Evolutionary conservation across 495 filamentous ascomycete genomes (phyloP).

Genomic region (Penicillium lividum): DNA sequence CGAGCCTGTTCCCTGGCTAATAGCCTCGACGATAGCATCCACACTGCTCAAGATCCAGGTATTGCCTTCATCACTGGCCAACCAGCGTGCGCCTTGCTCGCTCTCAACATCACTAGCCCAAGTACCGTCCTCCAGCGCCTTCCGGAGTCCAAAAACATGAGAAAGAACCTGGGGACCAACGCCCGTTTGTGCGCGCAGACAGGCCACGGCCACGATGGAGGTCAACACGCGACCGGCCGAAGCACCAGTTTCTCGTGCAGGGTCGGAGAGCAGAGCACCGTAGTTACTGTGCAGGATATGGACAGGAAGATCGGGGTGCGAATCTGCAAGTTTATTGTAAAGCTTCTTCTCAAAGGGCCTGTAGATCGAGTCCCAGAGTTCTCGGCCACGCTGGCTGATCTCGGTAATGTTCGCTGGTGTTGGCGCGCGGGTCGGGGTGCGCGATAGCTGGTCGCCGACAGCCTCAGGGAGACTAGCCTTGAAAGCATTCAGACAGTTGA

Average conservation of each 20-base stretch:
- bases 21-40: slow-evolving; percentile 65
- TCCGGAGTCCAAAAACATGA: slow-evolving; percentile 73
- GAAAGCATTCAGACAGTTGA: slow-evolving; percentile 75
- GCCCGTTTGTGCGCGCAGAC: slow-evolving; percentile 71
- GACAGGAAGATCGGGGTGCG: slow-evolving; percentile 78
- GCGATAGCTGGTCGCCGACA: slow-evolving; percentile 21
- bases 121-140: slow-evolving; percentile 67
- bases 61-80: slow-evolving; percentile 72
- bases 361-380: slow-evolving; percentile 74
- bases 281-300: slow-evolving; percentile 72
- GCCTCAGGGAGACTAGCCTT: slow-evolving; percentile 49
- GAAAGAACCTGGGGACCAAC: slow-evolving; percentile 76
- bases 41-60: slow-evolving; percentile 70
- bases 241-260: slow-evolving; percentile 52
- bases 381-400: slow-evolving; percentile 56
- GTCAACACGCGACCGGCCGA: slow-evolving; percentile 64
- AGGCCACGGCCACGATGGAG: slow-evolving; percentile 67
- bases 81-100: slow-evolving; percentile 59
- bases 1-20: slow-evolving; percentile 57
- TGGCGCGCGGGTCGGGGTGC: slow-evolving; percentile 21
- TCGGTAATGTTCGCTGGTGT: slow-evolving; percentile 47
- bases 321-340: slow-evolving; percentile 60
- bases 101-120: slow-evolving; percentile 54
- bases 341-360: slow-evolving; percentile 69
- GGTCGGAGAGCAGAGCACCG: slow-evolving; percentile 67